These are phyloP conservation scores for Nemania sp. DNA, from an alignment of 2,329 filamentous ascomycete species.

Conservation along the genomic window DNA sequence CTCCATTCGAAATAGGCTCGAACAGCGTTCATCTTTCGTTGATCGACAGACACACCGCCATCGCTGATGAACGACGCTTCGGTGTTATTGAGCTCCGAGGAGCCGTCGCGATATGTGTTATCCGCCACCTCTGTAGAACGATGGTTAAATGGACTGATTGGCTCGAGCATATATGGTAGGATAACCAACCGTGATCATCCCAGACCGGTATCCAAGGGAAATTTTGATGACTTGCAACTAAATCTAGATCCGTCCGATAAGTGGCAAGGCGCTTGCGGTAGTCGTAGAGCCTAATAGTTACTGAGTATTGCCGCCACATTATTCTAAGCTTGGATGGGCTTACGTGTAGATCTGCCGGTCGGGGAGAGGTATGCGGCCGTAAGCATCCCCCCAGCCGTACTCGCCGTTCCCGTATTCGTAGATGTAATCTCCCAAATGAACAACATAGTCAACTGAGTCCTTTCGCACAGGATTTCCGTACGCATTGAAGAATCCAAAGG, in stretches of 20 bases:
- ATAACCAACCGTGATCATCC: conserved; percentile 58
- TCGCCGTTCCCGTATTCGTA: conserved; percentile 45
- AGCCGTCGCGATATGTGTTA: conserved; percentile 67
- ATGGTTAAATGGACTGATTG: too few relatives aligned
- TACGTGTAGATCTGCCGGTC: conserved; percentile 52
- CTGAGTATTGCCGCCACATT: conserved; percentile 28
- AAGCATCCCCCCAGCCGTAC: conserved; percentile 55
- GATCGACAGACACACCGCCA: conserved; percentile 66
- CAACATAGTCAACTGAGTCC: conserved; percentile 61
- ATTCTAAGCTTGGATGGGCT: conserved; percentile 38
- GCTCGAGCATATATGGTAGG: too few relatives aligned
- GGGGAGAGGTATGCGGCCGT: conserved; percentile 57
- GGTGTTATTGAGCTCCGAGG: conserved; percentile 64
- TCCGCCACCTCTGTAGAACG: conserved; percentile 66
- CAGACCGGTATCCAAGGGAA: conserved; percentile 67
- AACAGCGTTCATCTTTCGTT: conserved; percentile 73
- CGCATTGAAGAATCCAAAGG: conserved; percentile 62
- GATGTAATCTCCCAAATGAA: conserved; percentile 61
- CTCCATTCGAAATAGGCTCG: conserved; percentile 71
- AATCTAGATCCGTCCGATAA: conserved; percentile 64
- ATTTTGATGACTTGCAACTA: conserved; percentile 57
- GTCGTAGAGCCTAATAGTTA: conserved; percentile 50
- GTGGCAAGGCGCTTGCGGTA: conserved; percentile 62
- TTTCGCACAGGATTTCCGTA: conserved; percentile 63
- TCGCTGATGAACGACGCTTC: conserved; percentile 65